Conservation (phyloP, 805 yeast species). For the Wickerhamomyces subpelliculosus region DNA sequence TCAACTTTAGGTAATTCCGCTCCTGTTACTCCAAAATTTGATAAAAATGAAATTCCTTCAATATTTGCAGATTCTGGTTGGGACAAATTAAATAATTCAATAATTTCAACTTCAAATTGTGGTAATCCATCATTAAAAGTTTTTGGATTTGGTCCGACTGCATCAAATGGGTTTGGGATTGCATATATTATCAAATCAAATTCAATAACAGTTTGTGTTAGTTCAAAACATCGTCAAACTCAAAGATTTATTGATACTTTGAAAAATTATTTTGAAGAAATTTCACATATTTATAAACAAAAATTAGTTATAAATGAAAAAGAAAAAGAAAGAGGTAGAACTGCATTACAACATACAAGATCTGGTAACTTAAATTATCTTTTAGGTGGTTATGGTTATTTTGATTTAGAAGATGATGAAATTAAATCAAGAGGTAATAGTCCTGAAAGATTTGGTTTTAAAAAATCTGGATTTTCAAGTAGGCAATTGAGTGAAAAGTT, state of each 20-base stretch:
- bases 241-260: conserved; percentile 66
- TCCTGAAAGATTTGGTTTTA: conserved; percentile 19
- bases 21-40: conserved; percentile 4
- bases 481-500: conserved; percentile 22
- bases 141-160: conserved; percentile 90
- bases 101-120: conserved; percentile 81
- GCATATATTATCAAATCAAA: conserved; percentile 84
- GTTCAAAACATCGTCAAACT: conserved; percentile 87
- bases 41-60: conserved; percentile 47
- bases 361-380: conserved; percentile 32
- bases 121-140: conserved; percentile 84
- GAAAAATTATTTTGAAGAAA: conserved; percentile 53
- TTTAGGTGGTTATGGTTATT: conserved; percentile 85
- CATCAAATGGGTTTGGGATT: conserved; percentile 87
- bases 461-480: conserved; percentile 17
- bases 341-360: conserved; percentile 17
- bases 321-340: conserved; percentile 20
- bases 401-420: conserved; percentile 62
- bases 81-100: conserved; percentile 75
- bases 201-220: conserved; percentile 71
- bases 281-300: conserved; percentile 40
- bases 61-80: conserved; percentile 84
- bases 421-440: conserved; percentile 37
- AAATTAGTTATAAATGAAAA: conserved; percentile 11
- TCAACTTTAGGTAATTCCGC: conserved; percentile 16